Evolutionary conservation across 495 filamentous ascomycete genomes (phyloP).

Genomic region (Lepraria neglecta): DNA sequence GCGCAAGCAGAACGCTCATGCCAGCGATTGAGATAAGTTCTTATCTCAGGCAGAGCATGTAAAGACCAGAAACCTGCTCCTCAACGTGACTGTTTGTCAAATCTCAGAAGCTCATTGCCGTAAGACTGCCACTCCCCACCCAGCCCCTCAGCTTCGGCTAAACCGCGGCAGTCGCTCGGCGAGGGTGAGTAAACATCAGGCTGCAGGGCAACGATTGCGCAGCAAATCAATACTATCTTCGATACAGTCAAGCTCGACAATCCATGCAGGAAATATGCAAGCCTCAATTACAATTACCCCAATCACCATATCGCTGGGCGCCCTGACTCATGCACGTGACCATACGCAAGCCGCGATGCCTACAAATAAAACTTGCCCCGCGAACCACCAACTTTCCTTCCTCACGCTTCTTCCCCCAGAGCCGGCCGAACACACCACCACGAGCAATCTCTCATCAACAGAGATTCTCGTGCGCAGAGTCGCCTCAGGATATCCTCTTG

Average conservation of each 20-base stretch:
- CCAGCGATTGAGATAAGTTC: no score
- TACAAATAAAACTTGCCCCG: conserved; percentile 13
- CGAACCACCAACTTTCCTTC: conserved; percentile 16
- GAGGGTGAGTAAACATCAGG: conserved; percentile 10
- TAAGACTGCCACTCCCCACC: not conserved
- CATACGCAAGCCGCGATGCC: conserved; percentile 8
- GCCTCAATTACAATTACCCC: conserved; percentile 5
- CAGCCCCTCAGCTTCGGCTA: not conserved
- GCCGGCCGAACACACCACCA: conserved; percentile 29
- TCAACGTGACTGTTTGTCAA: not conserved
- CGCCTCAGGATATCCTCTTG: conserved; percentile 24
- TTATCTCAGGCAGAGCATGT: no score
- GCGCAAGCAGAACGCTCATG: no score
- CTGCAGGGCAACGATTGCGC: conserved; percentile 1
- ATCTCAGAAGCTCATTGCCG: no score
- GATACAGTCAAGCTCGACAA: not conserved
- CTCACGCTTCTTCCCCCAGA: conserved; percentile 26
- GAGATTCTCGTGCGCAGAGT: conserved; percentile 31
- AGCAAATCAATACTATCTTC: not conserved
- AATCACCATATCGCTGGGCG: not conserved
- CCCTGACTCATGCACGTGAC: conserved; percentile 12
- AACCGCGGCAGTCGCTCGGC: conserved; percentile 2
- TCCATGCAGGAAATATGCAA: conserved; percentile 6
- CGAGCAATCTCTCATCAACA: no score
- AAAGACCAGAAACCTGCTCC: no score